A percentile compares a stretch with the other conserved stretches of the same genome.
phyloP scores from a whole-genome alignment of 352 stramenopile species.

The Globisporangium nagaii region DNA sequence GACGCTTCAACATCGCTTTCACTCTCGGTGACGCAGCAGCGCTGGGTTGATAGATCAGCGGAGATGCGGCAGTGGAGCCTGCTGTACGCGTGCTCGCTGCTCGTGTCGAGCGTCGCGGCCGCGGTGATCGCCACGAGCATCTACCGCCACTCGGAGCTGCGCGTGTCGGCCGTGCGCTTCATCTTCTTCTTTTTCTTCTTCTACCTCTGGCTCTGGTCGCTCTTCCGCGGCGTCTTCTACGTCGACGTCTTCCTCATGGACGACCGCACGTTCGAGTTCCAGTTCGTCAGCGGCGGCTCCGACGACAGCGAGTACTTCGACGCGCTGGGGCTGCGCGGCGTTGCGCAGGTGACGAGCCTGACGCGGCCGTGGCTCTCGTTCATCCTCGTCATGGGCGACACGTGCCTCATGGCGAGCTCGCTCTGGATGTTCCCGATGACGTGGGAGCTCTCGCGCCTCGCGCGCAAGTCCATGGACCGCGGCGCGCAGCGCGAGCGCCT shows the following conservation, averaged over 20 bases:
- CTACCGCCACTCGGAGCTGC: conserved; percentile 30
- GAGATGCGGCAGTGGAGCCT: conserved; percentile 36
- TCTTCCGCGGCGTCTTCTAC: conserved; percentile 46
- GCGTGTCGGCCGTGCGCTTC: conserved; percentile 37
- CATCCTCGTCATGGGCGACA: conserved; percentile 35
- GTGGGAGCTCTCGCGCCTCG: conserved; percentile 33
- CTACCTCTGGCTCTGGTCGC: conserved; percentile 54
- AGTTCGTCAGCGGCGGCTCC: conserved; percentile 1
- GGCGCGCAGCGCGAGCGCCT: conserved; percentile 20
- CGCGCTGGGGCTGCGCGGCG: conserved; percentile 27
- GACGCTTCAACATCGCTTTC: too few relatives aligned
- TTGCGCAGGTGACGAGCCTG: conserved; percentile 31
- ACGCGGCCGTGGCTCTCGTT: conserved; percentile 33
- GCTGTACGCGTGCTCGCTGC: conserved; percentile 34
- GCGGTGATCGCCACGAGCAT: conserved; percentile 27
- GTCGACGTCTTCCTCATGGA: conserved; percentile 27
- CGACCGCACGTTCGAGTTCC: background rate
- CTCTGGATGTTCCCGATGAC: conserved; percentile 51
- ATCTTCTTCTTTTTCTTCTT: conserved; percentile 57
- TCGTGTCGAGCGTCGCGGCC: conserved; percentile 32
- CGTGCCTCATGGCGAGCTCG: conserved; percentile 30
- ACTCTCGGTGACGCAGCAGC: background rate
- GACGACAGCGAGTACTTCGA: conserved; percentile 26
- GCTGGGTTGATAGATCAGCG: too few relatives aligned
- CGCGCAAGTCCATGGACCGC: conserved; percentile 33